Conservation (phyloP, 371 early-diverging fungal genomes). For the Rhizopus microsporus region DNA sequence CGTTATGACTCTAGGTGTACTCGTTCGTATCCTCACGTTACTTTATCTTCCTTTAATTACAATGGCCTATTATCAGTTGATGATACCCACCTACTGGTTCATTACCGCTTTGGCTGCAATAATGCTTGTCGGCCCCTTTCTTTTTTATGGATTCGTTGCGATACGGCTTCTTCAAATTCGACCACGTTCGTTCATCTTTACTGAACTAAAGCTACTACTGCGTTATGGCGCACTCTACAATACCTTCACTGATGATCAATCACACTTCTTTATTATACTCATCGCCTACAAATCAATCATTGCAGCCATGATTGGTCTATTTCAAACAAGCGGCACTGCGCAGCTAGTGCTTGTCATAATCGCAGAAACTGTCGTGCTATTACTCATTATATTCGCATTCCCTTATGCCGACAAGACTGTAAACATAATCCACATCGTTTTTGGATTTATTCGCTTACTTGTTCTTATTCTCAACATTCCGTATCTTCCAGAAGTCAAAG, state of each 20-base stretch:
- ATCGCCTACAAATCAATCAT: conserved; percentile 37
- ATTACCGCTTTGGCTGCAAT: conserved; percentile 33
- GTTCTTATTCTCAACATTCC: conserved; percentile 31
- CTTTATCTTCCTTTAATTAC: conserved; percentile 43
- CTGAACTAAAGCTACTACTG: conserved; percentile 46
- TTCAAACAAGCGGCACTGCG: conserved; percentile 33
- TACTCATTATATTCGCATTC: conserved; percentile 12
- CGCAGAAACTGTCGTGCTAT: conserved; percentile 19
- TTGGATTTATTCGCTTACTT: conserved; percentile 28
- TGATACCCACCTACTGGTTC: conserved; percentile 40
- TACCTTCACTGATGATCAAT: conserved; percentile 49
- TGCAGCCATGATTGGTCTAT: conserved; percentile 44
- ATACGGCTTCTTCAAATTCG: conserved; percentile 37
- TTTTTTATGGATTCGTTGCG: conserved; percentile 37
- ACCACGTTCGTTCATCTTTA: conserved; percentile 46
- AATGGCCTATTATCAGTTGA: conserved; percentile 41
- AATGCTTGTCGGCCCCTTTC: conserved; percentile 31
- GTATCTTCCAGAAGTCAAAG: conserved; percentile 24
- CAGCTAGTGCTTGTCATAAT: conserved; percentile 40
- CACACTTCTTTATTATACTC: conserved; percentile 46
- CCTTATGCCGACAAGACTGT: conserved; percentile 37
- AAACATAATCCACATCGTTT: conserved; percentile 28
- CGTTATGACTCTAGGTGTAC: conserved; percentile 24
- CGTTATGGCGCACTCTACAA: conserved; percentile 58
- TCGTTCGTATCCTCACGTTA: conserved; percentile 32